A percentile compares a stretch with the other conserved stretches of the same genome.
phyloP scores from a whole-genome alignment of 2,329 filamentous ascomycete species.

The Fusarium dlaminii region DNA sequence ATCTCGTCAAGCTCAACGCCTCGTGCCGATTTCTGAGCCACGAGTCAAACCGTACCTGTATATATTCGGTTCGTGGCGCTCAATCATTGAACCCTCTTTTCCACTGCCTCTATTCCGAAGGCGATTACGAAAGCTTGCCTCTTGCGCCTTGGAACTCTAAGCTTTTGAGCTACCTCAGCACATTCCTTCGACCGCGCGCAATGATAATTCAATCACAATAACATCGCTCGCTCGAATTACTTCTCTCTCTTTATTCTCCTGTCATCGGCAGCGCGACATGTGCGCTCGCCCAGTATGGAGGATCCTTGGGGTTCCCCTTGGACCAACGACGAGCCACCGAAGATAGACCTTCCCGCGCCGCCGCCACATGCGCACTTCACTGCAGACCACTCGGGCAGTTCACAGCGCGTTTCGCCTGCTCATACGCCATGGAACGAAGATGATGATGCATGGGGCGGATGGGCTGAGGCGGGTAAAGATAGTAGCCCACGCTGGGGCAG shows the following conservation, averaged over 20 bases:
- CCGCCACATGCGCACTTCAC: constrained; percentile 47
- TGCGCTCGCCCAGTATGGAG: constrained; percentile 60
- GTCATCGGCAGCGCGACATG: constrained; percentile 45
- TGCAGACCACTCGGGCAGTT: constrained; percentile 35
- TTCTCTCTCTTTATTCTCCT: background rate
- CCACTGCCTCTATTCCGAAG: constrained; percentile 14
- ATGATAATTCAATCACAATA: constrained; percentile 36
- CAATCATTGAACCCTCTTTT: constrained; percentile 5
- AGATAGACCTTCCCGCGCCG: constrained; percentile 47
- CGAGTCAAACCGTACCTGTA: background rate
- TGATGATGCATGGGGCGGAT: constrained; percentile 50
- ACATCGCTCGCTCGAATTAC: background rate
- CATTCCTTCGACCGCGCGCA: constrained; percentile 20
- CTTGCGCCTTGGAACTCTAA: constrained; percentile 23
- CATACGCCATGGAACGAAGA: constrained; percentile 47
- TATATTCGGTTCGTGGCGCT: constrained; percentile 5
- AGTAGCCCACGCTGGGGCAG: constrained; percentile 46
- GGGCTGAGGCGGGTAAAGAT: constrained; percentile 45
- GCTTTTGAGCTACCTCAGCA: constrained; percentile 8
- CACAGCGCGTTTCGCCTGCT: constrained; percentile 38
- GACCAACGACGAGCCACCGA: constrained; percentile 54
- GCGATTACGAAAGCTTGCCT: constrained; percentile 28
- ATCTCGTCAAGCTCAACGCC: background rate
- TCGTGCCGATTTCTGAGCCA: background rate
- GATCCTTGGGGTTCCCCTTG: constrained; percentile 72